Base-by-base conservation (phyloP, 148 eudicot genomes). In the Amaranthus cruentus region DNA sequence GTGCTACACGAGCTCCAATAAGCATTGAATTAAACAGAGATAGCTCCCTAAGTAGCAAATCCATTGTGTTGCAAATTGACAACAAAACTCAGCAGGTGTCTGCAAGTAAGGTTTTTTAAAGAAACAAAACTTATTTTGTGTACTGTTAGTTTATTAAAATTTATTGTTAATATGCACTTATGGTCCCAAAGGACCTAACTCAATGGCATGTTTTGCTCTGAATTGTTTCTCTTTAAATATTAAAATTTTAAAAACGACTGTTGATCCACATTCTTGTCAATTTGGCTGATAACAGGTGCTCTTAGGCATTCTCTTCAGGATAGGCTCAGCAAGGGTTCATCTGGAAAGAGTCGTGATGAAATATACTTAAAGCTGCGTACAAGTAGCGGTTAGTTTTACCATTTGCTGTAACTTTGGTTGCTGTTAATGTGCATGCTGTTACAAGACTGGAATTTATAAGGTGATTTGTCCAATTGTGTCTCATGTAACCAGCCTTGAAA, bases 1-100 rank as follows among this genome's bases (percentile, higher is more conserved):
- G 98, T 73, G 98, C 98, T 18, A 93, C 98, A 14, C 90, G 98
- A 66, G 98, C 98, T 74, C 98, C 98, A 43, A 93, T 93, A 75
- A 88, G 89, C 81, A 87, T 93, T 69, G 98, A 89, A 70, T 87
- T 93, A 77, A 80, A 79, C 56, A 84, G 96, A 79, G 98, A 93
- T 84, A 68, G 85, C 71, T 87, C 96, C 66, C 76, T 93, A 55
- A 89, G 88, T 79, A 90, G 92, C 87, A 93, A 89, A 77, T 86
- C 98, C 44, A 89, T 93, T 74, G 77, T 93, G 60, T 77, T 93
- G 80, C 96, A 93, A 84, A 90, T 93, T 76, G 98, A 93, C 73
- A 93, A 87, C 71, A 93, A 93, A 83, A 84, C 88, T 66, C 90
- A 89, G 78, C 92, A 82, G 76, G 98, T 93, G 81, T 87, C 96